Conservation (phyloP, 768 basidiomycete species). For the Leccinum barrowsii region DNA sequence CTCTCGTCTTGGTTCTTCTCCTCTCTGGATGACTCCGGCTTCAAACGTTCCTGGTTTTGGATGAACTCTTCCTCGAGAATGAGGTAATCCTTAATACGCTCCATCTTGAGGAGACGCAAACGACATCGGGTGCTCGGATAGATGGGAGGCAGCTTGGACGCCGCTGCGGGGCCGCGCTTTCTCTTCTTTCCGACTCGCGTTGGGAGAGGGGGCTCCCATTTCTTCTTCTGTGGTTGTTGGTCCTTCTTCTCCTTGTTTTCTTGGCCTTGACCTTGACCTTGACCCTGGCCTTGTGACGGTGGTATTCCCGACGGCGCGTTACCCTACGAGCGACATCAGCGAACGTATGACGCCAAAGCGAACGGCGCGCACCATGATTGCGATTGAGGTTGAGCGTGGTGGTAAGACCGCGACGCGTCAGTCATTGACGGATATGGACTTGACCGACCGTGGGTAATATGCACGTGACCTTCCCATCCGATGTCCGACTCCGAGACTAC, state of each 20-base stretch:
- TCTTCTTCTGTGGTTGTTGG: constrained; percentile 66
- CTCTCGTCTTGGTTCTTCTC: constrained; percentile 96
- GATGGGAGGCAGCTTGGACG: constrained; percentile 88
- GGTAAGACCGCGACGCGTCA: constrained; percentile 46
- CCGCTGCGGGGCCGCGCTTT: constrained; percentile 82
- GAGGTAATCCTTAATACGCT: constrained; percentile 97
- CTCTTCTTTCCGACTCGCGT: constrained; percentile 98
- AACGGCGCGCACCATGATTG: constrained; percentile 22
- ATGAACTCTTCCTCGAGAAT: constrained; percentile 95
- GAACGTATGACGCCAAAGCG: background rate
- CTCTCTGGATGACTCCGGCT: constrained; percentile 83
- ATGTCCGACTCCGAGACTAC: constrained; percentile 1
- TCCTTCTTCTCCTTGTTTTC: constrained; percentile 46
- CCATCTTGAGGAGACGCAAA: constrained; percentile 91
- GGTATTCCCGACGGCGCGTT: constrained; percentile 66
- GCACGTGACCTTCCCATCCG: constrained; percentile 19
- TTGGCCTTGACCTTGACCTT: constrained; percentile 47
- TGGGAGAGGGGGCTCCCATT: constrained; percentile 98
- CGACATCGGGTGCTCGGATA: constrained; percentile 94
- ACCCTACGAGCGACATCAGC: constrained; percentile 47
- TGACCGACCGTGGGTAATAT: constrained; percentile 23
- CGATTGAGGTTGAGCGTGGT: constrained; percentile 3
- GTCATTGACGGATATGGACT: constrained; percentile 37
- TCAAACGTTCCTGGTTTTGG: constrained; percentile 85
- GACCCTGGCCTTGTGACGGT: constrained; percentile 31